Base-by-base conservation (phyloP, 225 moss, liverwort and hornwort genomes). In the Lunularia cruciata region DNA sequence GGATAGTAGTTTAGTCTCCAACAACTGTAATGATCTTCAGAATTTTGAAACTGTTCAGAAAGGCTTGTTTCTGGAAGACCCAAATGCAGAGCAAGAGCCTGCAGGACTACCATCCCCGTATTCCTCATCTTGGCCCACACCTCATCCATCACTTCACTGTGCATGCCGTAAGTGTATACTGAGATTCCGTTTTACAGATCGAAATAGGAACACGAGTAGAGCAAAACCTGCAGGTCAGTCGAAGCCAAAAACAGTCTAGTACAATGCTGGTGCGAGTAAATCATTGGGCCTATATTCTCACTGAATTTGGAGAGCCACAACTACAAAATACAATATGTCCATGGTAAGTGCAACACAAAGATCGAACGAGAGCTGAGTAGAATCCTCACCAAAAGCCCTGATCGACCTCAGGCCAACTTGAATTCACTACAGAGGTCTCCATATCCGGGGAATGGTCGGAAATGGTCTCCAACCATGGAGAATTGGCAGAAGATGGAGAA, bases 1-100 rank as follows among this genome's bases (percentile, higher is more conserved):
- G 89, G 90, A 56, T 87, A 94, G 57, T 87, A 84, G 63, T 88
- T 90, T 55, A 89, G 28, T 33, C 58, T 32, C 58, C 58, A 58
- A n/a, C 13, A 6, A 16, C 9, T 47, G 3, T 18, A 3, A 47
- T 47, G 84, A n/a, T 83, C 73, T 33, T 88, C 85, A 0, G 83
- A 83, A 2, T 86, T 76, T 33, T 62, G 78, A 34, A 80, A 83
- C 3, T 79, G 71, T 23, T 32, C 42, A 0, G 42, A 51, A 20
- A 90, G 86, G 1, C 81, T 84, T 0, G 73, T 71, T 0, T 0
- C 38, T 4, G 78, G 71, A 7, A 94, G 31, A 2, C 81, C 81
- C 34, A 94, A 63, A 10, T 71, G 60, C 20, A 76, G 48, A 13
- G 46, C 53, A 15, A 76, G 73, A 2, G 73, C 30, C 47, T 62